Conservation (phyloP, 352 stramenopile species). For the Phytopythium boreale region DNA sequence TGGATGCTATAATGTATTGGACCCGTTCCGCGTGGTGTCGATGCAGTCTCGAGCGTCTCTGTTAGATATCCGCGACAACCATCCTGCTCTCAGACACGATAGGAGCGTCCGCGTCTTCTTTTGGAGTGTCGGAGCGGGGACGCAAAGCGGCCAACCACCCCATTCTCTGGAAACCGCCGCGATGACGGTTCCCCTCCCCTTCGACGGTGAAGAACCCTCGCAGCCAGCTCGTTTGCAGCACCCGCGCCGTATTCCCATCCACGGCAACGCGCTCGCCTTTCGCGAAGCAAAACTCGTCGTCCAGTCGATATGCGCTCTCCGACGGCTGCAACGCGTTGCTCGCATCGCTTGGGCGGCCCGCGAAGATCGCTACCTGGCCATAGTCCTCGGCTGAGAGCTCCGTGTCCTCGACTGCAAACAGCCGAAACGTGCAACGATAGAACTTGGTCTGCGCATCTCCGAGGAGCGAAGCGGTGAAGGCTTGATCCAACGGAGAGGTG, state of each 20-base stretch:
- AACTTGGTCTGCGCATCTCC: slow-evolving; percentile 11
- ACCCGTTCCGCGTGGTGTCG: no score
- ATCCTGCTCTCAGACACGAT: background rate
- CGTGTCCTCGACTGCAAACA: slow-evolving; percentile 39
- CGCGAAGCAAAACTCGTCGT: slow-evolving; percentile 35
- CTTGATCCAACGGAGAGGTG: slow-evolving; percentile 1
- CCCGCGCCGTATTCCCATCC: slow-evolving; percentile 54
- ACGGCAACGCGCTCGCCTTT: slow-evolving; percentile 25
- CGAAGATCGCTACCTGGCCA: slow-evolving; percentile 43
- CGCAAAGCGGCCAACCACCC: background rate
- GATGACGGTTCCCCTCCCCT: slow-evolving; percentile 36
- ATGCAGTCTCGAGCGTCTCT: no score
- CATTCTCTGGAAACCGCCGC: slow-evolving; percentile 22
- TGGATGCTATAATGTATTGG: no score
- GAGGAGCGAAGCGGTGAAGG: background rate
- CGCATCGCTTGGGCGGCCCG: slow-evolving; percentile 4
- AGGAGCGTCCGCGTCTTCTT: background rate
- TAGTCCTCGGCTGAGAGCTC: slow-evolving; percentile 56
- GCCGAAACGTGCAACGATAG: slow-evolving; percentile 24
- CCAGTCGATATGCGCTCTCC: slow-evolving; percentile 24
- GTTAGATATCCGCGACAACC: background rate
- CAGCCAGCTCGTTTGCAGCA: slow-evolving; percentile 47
- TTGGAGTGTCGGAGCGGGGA: background rate
- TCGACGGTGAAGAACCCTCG: slow-evolving; percentile 35
- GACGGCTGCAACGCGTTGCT: background rate